Evolutionary conservation across 177 flowering plant species (phyloP).

Genomic region (Vitis hybrid): DNA sequence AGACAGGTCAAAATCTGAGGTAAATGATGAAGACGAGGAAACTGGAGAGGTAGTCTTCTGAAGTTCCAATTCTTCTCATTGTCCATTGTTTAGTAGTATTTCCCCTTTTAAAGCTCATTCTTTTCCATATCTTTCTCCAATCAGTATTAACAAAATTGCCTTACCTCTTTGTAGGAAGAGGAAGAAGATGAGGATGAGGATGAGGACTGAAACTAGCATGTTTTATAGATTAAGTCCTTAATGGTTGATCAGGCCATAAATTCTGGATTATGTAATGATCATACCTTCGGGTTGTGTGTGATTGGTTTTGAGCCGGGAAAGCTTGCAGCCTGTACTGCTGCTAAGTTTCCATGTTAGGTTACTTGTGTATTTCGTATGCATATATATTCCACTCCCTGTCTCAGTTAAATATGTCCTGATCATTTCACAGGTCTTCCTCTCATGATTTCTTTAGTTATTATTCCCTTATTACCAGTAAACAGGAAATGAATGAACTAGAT

Average conservation of each 20-base stretch:
- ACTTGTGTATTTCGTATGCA: slow-evolving; percentile 1
- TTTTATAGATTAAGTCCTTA: background rate
- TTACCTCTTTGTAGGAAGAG: slow-evolving; percentile 19
- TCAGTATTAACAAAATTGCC: background rate
- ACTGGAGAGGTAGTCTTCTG: slow-evolving; percentile 50
- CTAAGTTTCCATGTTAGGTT: background rate
- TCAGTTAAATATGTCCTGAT: too few relatives aligned
- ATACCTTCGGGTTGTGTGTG: background rate
- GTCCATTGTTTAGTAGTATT: background rate
- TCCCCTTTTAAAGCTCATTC: background rate
- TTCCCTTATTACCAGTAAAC: too few relatives aligned
- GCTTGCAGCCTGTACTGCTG: background rate
- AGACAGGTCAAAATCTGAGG: slow-evolving; percentile 54
- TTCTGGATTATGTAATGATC: slow-evolving; percentile 18
- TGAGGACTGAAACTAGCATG: slow-evolving; percentile 20
- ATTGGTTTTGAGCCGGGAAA: background rate
- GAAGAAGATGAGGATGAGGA: slow-evolving; percentile 43
- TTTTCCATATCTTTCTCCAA: background rate
- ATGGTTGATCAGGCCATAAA: background rate
- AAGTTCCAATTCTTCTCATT: background rate
- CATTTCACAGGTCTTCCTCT: too few relatives aligned
- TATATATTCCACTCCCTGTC: too few relatives aligned
- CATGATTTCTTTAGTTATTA: too few relatives aligned
- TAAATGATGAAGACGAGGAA: slow-evolving; percentile 50
- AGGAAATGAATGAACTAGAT: too few relatives aligned